These are phyloP conservation scores for Trapa bicornis DNA, from an alignment of 345 rosid genomes.

Conservation along the genomic window DNA sequence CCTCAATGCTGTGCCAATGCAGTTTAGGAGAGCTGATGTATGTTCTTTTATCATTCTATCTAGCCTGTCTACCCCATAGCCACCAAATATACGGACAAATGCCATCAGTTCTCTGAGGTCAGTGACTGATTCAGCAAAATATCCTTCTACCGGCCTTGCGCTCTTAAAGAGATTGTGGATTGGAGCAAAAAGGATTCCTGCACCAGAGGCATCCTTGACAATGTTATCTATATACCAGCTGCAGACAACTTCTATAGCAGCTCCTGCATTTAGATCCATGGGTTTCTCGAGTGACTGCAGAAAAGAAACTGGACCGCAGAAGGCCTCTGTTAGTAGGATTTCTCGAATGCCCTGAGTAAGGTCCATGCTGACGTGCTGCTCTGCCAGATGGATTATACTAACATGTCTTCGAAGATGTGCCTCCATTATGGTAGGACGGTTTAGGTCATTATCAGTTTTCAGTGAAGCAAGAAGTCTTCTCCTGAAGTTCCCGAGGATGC, in stretches of 20 bases:
- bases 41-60: conserved; percentile 97
- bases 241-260: conserved; percentile 82
- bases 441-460: conserved; percentile 92
- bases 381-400: conserved; percentile 85
- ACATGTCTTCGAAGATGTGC: conserved; percentile 75
- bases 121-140: conserved; percentile 96
- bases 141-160: conserved; percentile 96
- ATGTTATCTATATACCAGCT: conserved; percentile 98
- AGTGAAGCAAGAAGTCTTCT: conserved; percentile 73
- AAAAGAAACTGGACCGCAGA: conserved; percentile 79
- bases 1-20: conserved; percentile 83
- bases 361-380: conserved; percentile 99
- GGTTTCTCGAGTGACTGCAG: conserved; percentile 66
- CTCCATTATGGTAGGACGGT: conserved; percentile 85
- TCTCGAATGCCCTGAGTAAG: conserved; percentile 90
- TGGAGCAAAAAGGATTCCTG: conserved; percentile 91
- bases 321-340: conserved; percentile 73
- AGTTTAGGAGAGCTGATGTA: conserved; percentile 82
- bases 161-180: conserved; percentile 88
- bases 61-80: conserved; percentile 86
- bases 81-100: conserved; percentile 82
- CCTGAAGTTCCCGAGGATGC: conserved; percentile 90
- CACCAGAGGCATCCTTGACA: conserved; percentile 84
- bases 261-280: conserved; percentile 65
- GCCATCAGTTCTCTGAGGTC: conserved; percentile 75